Conservation (phyloP, 225 moss, liverwort and hornwort genomes). For the Rhytidiadelphus loreus region DNA sequence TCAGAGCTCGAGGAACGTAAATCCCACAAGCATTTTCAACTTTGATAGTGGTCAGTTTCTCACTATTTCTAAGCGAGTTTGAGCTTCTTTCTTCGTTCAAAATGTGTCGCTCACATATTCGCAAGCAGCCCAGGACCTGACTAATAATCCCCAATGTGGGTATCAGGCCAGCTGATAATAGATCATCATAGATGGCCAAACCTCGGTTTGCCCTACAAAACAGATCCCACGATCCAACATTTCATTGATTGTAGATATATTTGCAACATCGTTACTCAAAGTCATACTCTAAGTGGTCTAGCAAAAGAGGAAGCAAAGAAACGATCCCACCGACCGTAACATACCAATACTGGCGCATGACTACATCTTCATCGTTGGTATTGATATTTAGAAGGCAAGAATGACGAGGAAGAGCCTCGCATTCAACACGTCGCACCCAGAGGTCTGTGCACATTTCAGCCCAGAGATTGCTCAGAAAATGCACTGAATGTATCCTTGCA, state of each 20-base stretch:
- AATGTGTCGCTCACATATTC: neutral
- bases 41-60: neutral
- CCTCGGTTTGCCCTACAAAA: constrained; percentile 52
- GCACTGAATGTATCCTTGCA: neutral
- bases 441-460: constrained; percentile 7
- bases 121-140: constrained; percentile 7
- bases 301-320: neutral
- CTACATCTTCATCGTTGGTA: neutral
- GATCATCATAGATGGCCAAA: constrained; percentile 36
- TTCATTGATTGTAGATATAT: neutral
- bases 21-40: constrained; percentile 15
- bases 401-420: constrained; percentile 5
- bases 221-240: neutral
- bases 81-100: neutral
- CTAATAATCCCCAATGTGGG: constrained; percentile 1
- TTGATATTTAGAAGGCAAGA: neutral
- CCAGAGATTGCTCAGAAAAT: neutral
- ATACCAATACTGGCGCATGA: neutral
- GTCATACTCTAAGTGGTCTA: neutral
- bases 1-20: constrained; percentile 10
- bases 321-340: neutral
- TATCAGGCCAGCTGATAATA: neutral
- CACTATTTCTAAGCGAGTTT: neutral
- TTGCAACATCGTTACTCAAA: neutral
- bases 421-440: constrained; percentile 12